Conservation (phyloP, 1,139 yeast genomes). For the Diutina mesorugosa region DNA sequence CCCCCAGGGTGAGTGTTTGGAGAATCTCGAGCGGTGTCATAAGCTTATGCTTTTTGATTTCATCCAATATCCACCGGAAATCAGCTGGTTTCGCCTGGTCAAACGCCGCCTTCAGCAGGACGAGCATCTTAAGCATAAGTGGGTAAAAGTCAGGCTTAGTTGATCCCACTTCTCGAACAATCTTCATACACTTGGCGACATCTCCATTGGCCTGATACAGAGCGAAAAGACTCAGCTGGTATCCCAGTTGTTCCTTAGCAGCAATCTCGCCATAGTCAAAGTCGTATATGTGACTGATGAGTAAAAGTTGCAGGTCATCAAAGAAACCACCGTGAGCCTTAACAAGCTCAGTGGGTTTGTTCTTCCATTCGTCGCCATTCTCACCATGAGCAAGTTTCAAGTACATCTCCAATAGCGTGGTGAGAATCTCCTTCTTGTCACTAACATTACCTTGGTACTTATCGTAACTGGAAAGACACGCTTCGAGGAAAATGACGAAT, state of each 20-base stretch:
- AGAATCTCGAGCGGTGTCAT: slow-evolving; percentile 70
- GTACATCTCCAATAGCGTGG: slow-evolving; percentile 76
- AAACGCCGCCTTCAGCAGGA: slow-evolving; percentile 44
- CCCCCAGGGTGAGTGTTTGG: slow-evolving; percentile 42
- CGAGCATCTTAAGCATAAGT: slow-evolving; percentile 51
- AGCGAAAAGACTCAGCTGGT: slow-evolving; percentile 54
- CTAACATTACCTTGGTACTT: slow-evolving; percentile 57
- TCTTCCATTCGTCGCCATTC: slow-evolving; percentile 34
- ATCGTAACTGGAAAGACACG: slow-evolving; percentile 73
- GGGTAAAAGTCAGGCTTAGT: slow-evolving; percentile 53
- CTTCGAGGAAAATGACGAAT: slow-evolving; percentile 88
- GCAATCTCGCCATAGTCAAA: slow-evolving; percentile 36
- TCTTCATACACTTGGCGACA: slow-evolving; percentile 40
- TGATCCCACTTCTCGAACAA: slow-evolving; percentile 48
- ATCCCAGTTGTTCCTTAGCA: slow-evolving; percentile 28
- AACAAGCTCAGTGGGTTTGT: slow-evolving; percentile 47
- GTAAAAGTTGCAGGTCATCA: slow-evolving; percentile 47
- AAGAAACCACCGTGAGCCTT: slow-evolving; percentile 26
- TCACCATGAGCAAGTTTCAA: slow-evolving; percentile 40
- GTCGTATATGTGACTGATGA: slow-evolving; percentile 55
- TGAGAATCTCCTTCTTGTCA: slow-evolving; percentile 60
- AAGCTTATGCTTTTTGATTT: slow-evolving; percentile 38
- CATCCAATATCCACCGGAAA: slow-evolving; percentile 36
- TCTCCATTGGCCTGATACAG: slow-evolving; percentile 48
- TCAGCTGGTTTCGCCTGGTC: slow-evolving; percentile 40